phyloP scores from a whole-genome alignment of 306 rosid species.

The Lablab purpureus region DNA sequence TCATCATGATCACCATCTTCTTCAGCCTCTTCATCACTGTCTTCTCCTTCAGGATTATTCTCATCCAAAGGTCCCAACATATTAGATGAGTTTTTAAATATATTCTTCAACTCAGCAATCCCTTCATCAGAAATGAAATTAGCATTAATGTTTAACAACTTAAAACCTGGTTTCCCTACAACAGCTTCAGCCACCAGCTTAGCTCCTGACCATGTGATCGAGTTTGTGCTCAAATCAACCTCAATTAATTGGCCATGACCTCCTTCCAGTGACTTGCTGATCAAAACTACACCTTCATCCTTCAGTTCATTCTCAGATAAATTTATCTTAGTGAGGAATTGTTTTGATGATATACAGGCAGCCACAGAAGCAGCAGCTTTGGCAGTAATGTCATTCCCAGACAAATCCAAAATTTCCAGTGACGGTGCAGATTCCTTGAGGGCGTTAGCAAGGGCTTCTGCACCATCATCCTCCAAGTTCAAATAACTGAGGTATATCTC shows the following conservation, averaged over 20 bases:
- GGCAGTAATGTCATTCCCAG: constrained; percentile 83
- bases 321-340: constrained; percentile 66
- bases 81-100: constrained; percentile 65
- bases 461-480: constrained; percentile 86
- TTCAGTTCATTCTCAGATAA: constrained; percentile 85
- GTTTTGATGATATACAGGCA: constrained; percentile 72
- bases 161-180: constrained; percentile 74
- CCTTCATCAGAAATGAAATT: constrained; percentile 89
- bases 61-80: constrained; percentile 86
- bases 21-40: constrained; percentile 64
- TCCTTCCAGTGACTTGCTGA: constrained; percentile 71
- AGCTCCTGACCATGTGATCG: constrained; percentile 81
- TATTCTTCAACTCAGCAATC: constrained; percentile 64
- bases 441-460: constrained; percentile 70
- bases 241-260: constrained; percentile 73
- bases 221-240: constrained; percentile 76
- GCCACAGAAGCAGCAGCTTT: constrained; percentile 70
- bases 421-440: constrained; percentile 80
- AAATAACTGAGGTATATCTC: constrained; percentile 83
- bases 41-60: constrained; percentile 87
- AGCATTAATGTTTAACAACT: constrained; percentile 69
- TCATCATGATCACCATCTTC: constrained; percentile 67
- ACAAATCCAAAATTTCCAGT: constrained; percentile 78
- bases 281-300: constrained; percentile 83
- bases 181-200: constrained; percentile 77